Percentiles rank a stretch among this genome's conserved stretches.
These are phyloP conservation scores for Petunia hybrid DNA, from an alignment of 305 asterid genomes.

Conservation along the genomic window DNA sequence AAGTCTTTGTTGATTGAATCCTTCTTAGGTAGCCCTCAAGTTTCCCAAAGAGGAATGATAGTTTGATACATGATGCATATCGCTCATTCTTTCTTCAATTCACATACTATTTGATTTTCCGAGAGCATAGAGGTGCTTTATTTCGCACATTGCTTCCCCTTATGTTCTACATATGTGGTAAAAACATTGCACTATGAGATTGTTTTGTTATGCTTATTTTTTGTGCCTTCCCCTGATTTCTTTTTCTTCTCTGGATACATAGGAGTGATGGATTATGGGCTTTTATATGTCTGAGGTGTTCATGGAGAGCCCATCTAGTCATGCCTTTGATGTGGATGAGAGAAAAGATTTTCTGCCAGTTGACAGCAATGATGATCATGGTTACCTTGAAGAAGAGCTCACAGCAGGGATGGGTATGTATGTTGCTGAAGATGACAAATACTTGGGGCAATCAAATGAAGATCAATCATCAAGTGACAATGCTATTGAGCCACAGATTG, in stretches of 20 bases:
- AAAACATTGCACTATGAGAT: neutral
- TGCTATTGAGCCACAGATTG: conserved; percentile 38
- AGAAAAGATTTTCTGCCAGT: conserved; percentile 28
- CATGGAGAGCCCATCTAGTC: conserved; percentile 35
- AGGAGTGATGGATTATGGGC: conserved; percentile 11
- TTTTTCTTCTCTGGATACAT: neutral
- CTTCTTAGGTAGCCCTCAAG: neutral
- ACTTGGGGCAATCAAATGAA: conserved; percentile 26
- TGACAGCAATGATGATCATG: conserved; percentile 27
- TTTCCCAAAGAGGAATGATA: neutral
- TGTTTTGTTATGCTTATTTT: neutral
- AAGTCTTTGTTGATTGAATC: neutral
- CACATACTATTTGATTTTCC: neutral
- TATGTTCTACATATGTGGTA: neutral
- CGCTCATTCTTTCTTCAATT: neutral
- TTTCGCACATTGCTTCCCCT: neutral
- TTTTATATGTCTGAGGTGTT: neutral
- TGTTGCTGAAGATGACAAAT: conserved; percentile 37
- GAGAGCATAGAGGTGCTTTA: neutral
- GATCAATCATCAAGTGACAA: conserved; percentile 25
- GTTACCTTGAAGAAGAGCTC: conserved; percentile 34
- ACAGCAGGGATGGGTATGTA: conserved; percentile 14
- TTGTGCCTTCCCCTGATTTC: conserved; percentile 18
- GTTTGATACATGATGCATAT: neutral
- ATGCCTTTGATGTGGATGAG: conserved; percentile 31